A percentile compares a stretch with the other conserved stretches of the same genome.
phyloP scores from a whole-genome alignment of 257 asterid species.

The Mentha longifolia region DNA sequence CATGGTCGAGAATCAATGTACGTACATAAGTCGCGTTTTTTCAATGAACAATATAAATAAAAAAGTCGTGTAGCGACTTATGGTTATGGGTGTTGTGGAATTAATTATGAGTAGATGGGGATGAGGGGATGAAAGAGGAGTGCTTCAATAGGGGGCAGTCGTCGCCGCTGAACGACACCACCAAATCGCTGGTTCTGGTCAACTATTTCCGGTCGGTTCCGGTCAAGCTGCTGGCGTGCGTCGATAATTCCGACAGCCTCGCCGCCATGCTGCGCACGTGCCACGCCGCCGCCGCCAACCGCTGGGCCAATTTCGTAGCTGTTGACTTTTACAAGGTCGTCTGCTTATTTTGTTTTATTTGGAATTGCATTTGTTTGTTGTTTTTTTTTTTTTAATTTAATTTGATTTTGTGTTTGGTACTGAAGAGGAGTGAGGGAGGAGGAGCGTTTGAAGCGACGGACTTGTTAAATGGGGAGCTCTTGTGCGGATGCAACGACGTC shows the following conservation, averaged over 20 bases:
- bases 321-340: slow-evolving; percentile 72
- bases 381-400: too few species aligned
- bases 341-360: too few species aligned
- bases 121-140: slow-evolving; percentile 68
- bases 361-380: too few species aligned
- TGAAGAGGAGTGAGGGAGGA: slow-evolving; percentile 88
- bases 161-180: slow-evolving; percentile 57
- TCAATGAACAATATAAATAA: too few species aligned
- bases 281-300: slow-evolving; percentile 56
- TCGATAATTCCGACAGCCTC: slow-evolving; percentile 66
- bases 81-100: too few species aligned
- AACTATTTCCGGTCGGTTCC: slow-evolving; percentile 71
- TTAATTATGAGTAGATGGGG: slow-evolving; percentile 59
- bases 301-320: slow-evolving; percentile 86
- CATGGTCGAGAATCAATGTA: slow-evolving; percentile 91
- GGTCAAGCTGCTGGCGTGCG: slow-evolving; percentile 57
- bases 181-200: slow-evolving; percentile 65
- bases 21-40: slow-evolving; percentile 30
- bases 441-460: slow-evolving; percentile 75
- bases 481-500: slow-evolving; percentile 70
- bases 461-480: slow-evolving; percentile 64
- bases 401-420: not conserved
- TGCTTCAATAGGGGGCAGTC: slow-evolving; percentile 79
- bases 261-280: slow-evolving; percentile 65
- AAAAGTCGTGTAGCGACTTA: not conserved